A percentile compares a stretch with the other conserved stretches of the same genome.
These are phyloP conservation scores for Tylopilus sp. DNA, from an alignment of 1,284 basidiomycete species.

Conservation along the genomic window DNA sequence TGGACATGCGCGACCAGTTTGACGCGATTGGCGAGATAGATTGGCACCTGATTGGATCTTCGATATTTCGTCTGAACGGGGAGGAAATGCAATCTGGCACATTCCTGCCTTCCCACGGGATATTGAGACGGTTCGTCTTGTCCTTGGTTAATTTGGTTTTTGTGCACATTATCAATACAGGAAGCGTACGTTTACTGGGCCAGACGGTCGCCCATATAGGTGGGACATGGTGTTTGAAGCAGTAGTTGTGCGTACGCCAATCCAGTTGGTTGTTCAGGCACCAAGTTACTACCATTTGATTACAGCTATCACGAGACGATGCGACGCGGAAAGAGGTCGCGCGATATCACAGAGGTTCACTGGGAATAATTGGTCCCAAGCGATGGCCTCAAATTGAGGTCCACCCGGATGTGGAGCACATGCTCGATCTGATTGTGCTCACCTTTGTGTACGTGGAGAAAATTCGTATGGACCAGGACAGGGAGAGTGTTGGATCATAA, in stretches of 20 bases:
- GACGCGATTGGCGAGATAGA: constrained; percentile 35
- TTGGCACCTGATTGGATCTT: constrained; percentile 38
- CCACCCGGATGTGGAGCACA: constrained; percentile 42
- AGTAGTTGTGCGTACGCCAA: constrained; percentile 30
- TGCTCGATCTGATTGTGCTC: constrained; percentile 49
- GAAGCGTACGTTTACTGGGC: constrained; percentile 40
- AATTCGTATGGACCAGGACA: constrained; percentile 42
- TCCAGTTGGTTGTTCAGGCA: not conserved
- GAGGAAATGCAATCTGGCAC: constrained; percentile 31
- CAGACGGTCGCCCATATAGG: constrained; percentile 33
- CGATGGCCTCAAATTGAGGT: constrained; percentile 44
- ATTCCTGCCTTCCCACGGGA: constrained; percentile 39
- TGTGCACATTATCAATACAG: no score
- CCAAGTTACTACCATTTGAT: not conserved
- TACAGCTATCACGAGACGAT: constrained; percentile 36
- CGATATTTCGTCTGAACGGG: constrained; percentile 32
- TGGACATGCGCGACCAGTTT: constrained; percentile 41
- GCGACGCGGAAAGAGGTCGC: constrained; percentile 35
- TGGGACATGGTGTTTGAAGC: constrained; percentile 36
- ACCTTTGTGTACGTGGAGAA: constrained; percentile 54
- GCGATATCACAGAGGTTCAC: constrained; percentile 35
- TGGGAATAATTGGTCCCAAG: constrained; percentile 32
- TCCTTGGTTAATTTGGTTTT: not conserved
- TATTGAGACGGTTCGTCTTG: constrained; percentile 34
- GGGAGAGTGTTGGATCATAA: constrained; percentile 15